Base-by-base conservation (phyloP, 345 rosid species). In the Laguncularia racemosa region DNA sequence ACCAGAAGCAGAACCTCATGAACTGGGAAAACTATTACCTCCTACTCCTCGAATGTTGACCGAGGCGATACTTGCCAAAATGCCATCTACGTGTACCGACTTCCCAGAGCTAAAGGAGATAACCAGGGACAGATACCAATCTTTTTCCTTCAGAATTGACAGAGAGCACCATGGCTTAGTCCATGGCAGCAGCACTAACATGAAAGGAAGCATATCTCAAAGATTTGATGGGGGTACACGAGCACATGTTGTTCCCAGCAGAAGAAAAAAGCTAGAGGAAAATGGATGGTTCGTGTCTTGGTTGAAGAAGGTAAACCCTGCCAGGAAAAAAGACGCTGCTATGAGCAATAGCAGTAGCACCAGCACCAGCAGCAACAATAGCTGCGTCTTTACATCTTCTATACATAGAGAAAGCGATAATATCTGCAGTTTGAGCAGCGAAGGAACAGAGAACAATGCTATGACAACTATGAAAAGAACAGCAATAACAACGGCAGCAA, bases 1-100 rank as follows among this genome's bases (percentile, higher is more conserved):
- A 17, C 13, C 76, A 16, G 17, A 17, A 17, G 10, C 76, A 16
- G 17, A 44, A 44, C 63, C 52, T 47, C 72, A 59, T 38, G 59
- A 79, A 46, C 55, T 79, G 47, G 78, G 58, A 0, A 83, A 73
- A 69, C 74, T 76, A 57, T 71, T 90, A 20, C 85, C 79, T 38
- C 66, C 81, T 58, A 92, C 97, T 14, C 95, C 97, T 0, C 78
- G 89, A 56, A 59, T 78, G 63, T 33, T 89, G 58, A 33, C 72
- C 12, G 66, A 71, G 67, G 96, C 70, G 23, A 67, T 53, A 20
- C 40, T 55, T 2, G 48, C 81, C 55, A 84, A 76, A 49, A 53
- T 78, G 50, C 68, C 80, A 48, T 66, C 83, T 6, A 3, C 28
- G 4, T 2, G 28, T 6, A 23, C 28, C 28, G 28, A 23, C 28